Percentiles rank a stretch among this genome's conserved stretches.
Conservation (phyloP, 805 yeast genomes). For the Monosporozyma yasuniensis region DNA sequence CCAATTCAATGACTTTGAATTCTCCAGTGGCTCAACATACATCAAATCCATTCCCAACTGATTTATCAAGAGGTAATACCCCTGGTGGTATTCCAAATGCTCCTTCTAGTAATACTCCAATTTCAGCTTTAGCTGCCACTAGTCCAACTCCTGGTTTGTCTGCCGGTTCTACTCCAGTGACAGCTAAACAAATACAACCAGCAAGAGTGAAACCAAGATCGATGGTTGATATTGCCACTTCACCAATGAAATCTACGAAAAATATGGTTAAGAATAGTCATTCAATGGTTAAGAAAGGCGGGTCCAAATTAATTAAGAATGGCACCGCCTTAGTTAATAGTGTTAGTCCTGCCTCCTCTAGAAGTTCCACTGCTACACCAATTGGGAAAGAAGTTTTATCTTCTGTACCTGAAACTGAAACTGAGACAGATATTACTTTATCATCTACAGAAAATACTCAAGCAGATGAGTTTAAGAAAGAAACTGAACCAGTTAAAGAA, state of each 20-base stretch:
- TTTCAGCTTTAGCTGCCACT: background rate
- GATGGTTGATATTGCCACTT: conserved; percentile 21
- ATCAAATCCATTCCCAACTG: background rate
- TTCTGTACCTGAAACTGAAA: background rate
- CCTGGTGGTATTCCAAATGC: background rate
- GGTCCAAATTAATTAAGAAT: background rate
- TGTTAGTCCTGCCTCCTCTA: background rate
- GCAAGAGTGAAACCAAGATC: conserved; percentile 14
- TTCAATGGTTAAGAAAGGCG: background rate
- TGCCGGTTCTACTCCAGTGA: background rate
- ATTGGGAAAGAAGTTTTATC: background rate
- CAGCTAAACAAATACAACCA: background rate
- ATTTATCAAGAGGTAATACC: background rate
- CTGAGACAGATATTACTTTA: background rate
- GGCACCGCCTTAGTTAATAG: background rate
- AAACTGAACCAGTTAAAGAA: background rate
- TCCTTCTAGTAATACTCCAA: background rate
- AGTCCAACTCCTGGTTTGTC: background rate
- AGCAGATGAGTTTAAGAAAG: background rate
- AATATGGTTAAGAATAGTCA: background rate
- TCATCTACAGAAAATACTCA: background rate
- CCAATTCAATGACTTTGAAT: background rate
- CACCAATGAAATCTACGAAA: conserved; percentile 2
- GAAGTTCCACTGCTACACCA: background rate
- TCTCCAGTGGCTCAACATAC: background rate